phyloP scores from a whole-genome alignment of 2,329 filamentous ascomycete species.

The Aspergillus eucalypticola region DNA sequence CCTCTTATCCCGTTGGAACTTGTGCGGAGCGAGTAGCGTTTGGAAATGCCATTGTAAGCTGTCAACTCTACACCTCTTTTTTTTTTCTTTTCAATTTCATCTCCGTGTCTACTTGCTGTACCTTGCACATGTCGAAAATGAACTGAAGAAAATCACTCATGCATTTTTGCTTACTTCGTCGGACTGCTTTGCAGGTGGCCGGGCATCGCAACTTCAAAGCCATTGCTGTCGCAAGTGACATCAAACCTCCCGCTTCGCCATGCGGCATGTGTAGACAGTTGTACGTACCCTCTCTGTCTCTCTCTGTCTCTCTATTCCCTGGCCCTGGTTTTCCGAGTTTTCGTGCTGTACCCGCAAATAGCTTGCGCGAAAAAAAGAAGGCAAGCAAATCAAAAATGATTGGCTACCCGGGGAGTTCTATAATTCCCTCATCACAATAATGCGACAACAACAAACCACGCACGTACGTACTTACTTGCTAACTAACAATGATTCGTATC shows the following conservation, averaged over 20 bases:
- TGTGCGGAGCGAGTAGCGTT: constrained; percentile 93
- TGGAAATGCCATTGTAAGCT: constrained; percentile 67
- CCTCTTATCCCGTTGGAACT: constrained; percentile 87
- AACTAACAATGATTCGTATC: constrained; percentile 4
- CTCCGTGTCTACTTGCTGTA: not conserved
- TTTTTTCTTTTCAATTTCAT: not conserved
- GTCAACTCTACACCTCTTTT: constrained; percentile 19
- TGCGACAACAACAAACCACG: no score
- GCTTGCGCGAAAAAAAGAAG: no score
- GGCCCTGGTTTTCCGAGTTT: not conserved
- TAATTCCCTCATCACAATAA: no score
- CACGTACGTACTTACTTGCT: no score
- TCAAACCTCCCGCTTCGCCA: constrained; percentile 65
- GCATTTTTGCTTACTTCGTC: constrained; percentile 3
- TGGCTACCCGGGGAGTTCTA: not conserved
- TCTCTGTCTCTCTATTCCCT: not conserved
- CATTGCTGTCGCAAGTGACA: constrained; percentile 82
- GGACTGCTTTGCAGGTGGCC: constrained; percentile 35
- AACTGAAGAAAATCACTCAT: constrained; percentile 1
- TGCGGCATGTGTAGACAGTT: constrained; percentile 98
- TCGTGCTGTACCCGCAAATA: no score
- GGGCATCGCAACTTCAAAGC: constrained; percentile 67
- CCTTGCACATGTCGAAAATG: not conserved
- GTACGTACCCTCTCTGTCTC: constrained; percentile 44
- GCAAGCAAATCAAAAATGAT: not conserved